Evolutionary conservation across 2,329 filamentous ascomycete species (phyloP).

Genomic region (Diaporthe capsici): DNA sequence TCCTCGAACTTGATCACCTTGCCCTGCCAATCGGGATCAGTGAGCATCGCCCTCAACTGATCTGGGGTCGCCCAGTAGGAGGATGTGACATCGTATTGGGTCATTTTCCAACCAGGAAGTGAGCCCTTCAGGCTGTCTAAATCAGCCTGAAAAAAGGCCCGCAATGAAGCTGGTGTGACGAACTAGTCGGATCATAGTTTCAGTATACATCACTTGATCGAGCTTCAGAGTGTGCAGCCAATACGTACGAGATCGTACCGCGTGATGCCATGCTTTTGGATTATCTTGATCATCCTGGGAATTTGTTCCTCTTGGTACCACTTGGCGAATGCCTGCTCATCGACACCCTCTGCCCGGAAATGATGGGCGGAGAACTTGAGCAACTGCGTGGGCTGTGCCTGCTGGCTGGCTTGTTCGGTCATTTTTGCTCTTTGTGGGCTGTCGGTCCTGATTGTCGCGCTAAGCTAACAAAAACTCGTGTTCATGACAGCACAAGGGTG

Average conservation of each 20-base stretch:
- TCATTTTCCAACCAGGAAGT: slow-evolving; percentile 12
- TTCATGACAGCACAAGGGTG: not conserved
- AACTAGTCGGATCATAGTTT: not conserved
- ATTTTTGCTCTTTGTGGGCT: not conserved
- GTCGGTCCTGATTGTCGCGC: not conserved
- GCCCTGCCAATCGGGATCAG: slow-evolving; percentile 9
- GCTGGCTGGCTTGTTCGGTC: slow-evolving; percentile 7
- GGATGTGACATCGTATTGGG: not conserved
- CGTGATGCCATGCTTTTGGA: slow-evolving; percentile 2
- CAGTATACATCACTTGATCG: not conserved
- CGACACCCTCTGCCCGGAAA: slow-evolving; percentile 8
- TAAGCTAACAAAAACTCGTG: not conserved
- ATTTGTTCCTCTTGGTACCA: slow-evolving; percentile 16
- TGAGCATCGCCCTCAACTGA: slow-evolving; percentile 10
- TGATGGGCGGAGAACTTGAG: slow-evolving; percentile 16
- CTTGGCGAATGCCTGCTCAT: slow-evolving; percentile 15
- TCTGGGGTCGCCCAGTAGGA: slow-evolving; percentile 13
- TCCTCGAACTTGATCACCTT: slow-evolving; percentile 10
- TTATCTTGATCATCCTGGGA: not conserved
- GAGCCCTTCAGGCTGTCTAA: slow-evolving; percentile 5
- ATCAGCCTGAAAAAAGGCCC: slow-evolving; percentile 1
- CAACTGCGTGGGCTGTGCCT: not conserved
- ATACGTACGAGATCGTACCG: slow-evolving; percentile 2
- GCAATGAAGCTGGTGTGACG: slow-evolving; percentile 4
- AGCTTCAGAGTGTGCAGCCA: not conserved